A percentile compares a stretch with the other conserved stretches of the same genome.
phyloP scores from a whole-genome alignment of 768 basidiomycete genomes.

The Pisolithus orientalis region DNA sequence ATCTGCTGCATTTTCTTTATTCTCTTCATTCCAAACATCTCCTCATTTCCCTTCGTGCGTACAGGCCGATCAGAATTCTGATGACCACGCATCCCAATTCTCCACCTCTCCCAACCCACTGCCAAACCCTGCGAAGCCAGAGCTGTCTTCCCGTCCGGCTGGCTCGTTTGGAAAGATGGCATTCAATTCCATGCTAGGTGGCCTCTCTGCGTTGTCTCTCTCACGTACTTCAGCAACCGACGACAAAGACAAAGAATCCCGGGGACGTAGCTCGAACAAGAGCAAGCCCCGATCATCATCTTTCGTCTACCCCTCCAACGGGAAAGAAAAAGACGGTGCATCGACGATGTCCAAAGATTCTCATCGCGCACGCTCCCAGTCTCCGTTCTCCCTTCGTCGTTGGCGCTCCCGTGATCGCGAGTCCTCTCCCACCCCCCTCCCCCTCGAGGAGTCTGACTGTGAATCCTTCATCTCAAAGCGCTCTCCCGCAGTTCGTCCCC shows the following conservation, averaged over 20 bases:
- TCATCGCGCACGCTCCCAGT: slow-evolving; percentile 66
- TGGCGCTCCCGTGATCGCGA: slow-evolving; percentile 54
- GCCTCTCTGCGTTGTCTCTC: slow-evolving; percentile 59
- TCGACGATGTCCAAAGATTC: slow-evolving; percentile 42
- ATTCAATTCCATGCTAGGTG: slow-evolving; percentile 65
- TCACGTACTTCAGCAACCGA: slow-evolving; percentile 45
- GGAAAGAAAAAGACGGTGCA: slow-evolving; percentile 27
- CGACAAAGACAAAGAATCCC: slow-evolving; percentile 37
- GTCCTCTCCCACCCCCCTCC: slow-evolving; percentile 49
- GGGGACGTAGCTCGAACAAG: slow-evolving; percentile 46
- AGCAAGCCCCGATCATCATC: slow-evolving; percentile 43
- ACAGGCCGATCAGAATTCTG: slow-evolving; percentile 12
- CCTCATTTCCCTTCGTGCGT: slow-evolving; percentile 12
- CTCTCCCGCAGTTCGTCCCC: slow-evolving; percentile 43
- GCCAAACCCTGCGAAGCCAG: slow-evolving; percentile 30
- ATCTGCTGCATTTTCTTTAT: slow-evolving; percentile 17
- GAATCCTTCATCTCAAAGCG: slow-evolving; percentile 30
- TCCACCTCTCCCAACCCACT: slow-evolving; percentile 15
- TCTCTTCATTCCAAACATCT: slow-evolving; percentile 20
- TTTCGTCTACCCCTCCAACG: slow-evolving; percentile 32
- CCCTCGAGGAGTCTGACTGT: slow-evolving; percentile 50
- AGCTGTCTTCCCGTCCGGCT: slow-evolving; percentile 28
- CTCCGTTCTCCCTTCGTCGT: slow-evolving; percentile 73
- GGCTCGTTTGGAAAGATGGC: slow-evolving; percentile 60
- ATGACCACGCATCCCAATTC: slow-evolving; percentile 5